phyloP scores from a whole-genome alignment of 768 basidiomycete genomes.

The Mycena metata region DNA sequence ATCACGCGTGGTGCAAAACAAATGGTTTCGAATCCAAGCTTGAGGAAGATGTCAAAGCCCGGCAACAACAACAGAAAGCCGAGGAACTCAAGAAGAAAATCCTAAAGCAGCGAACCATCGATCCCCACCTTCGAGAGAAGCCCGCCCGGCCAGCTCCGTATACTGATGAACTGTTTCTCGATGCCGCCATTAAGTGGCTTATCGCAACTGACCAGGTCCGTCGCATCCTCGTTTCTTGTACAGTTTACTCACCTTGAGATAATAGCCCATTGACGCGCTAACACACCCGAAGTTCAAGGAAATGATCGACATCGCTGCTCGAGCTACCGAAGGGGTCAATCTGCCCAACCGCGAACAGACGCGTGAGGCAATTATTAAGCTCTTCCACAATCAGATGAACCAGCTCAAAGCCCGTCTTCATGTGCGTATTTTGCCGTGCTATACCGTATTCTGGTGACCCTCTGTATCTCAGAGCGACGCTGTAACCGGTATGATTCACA shows the following conservation, averaged over 20 bases:
- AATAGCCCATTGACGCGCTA: constrained; percentile 43
- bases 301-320: constrained; percentile 51
- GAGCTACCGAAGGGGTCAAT: constrained; percentile 47
- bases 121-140: constrained; percentile 26
- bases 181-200: constrained; percentile 51
- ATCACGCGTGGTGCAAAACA: constrained; percentile 16
- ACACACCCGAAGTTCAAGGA: constrained; percentile 49
- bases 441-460: not conserved
- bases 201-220: constrained; percentile 53
- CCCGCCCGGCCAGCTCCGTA: constrained; percentile 28
- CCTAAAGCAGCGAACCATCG: constrained; percentile 22
- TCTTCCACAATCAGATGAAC: constrained; percentile 39
- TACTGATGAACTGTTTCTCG: constrained; percentile 34
- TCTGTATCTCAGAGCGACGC: constrained; percentile 35
- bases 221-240: constrained; percentile 16
- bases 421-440: too few relatives aligned
- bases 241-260: constrained; percentile 5
- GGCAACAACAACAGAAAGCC: not conserved
- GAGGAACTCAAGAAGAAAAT: constrained; percentile 6
- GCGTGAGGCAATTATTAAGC: constrained; percentile 41
- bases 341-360: constrained; percentile 45
- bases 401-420: constrained; percentile 18
- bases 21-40: constrained; percentile 29
- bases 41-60: constrained; percentile 18
- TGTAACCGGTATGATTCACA: constrained; percentile 44